Percentiles rank a stretch among this genome's conserved stretches.
phyloP scores from a whole-genome alignment of 768 basidiomycete species.

The Boletus sp. region DNA sequence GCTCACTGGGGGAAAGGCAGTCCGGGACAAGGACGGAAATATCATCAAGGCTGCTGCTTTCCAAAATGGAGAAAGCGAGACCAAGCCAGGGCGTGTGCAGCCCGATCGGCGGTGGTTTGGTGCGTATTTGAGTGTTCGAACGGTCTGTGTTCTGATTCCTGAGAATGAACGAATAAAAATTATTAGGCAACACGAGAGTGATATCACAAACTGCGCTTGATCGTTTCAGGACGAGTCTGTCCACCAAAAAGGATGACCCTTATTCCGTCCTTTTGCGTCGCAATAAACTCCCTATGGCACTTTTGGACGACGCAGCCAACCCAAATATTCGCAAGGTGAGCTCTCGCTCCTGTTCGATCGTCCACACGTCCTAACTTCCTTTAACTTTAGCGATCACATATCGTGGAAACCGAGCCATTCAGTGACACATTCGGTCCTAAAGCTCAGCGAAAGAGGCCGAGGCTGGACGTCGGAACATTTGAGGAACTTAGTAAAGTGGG shows the following conservation, averaged over 20 bases:
- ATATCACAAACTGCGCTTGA: conserved; percentile 96
- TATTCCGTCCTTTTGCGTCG: conserved; percentile 92
- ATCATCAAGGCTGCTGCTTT: conserved; percentile 92
- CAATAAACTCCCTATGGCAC: conserved; percentile 96
- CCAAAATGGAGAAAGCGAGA: conserved; percentile 93
- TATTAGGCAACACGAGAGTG: conserved; percentile 91
- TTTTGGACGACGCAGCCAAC: conserved; percentile 88
- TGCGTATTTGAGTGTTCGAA: conserved; percentile 38
- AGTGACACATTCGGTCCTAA: conserved; percentile 93
- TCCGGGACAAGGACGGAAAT: conserved; percentile 89
- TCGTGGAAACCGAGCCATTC: conserved; percentile 96
- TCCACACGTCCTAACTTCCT: neutral
- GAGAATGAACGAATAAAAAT: conserved; percentile 4
- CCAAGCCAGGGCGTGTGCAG: conserved; percentile 86
- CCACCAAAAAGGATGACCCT: conserved; percentile 84
- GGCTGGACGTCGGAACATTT: conserved; percentile 85
- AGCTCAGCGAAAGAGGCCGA: conserved; percentile 88
- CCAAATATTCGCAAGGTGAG: conserved; percentile 73
- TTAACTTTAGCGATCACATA: conserved; percentile 72
- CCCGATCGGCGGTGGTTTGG: conserved; percentile 98
- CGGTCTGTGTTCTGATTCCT: conserved; percentile 2
- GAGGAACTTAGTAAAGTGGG: conserved; percentile 81
- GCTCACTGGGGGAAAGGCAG: conserved; percentile 88
- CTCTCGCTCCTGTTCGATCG: neutral
- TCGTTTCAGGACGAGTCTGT: conserved; percentile 90